Conservation (phyloP, 2,329 filamentous ascomycete species). For the Beauveria brongniartii region DNA sequence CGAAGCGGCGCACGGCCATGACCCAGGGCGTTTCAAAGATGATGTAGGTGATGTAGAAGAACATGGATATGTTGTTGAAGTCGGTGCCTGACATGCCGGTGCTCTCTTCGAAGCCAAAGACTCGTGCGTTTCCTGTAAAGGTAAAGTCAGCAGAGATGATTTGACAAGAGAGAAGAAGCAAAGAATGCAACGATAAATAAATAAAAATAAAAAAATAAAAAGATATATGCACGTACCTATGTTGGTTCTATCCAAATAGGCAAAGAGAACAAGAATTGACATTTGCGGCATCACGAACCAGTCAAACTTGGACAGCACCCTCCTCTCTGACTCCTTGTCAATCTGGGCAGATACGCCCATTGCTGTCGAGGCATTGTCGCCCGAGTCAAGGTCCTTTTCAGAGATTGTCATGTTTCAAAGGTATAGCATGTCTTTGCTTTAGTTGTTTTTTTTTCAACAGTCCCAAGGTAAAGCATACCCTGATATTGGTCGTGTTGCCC, state of each 20-base stretch:
- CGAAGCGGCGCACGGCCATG: slow-evolving; percentile 24
- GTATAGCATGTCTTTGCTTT: background rate
- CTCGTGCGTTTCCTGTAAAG: slow-evolving; percentile 24
- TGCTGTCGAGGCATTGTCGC: slow-evolving; percentile 2
- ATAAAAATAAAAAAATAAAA: too few relatives aligned
- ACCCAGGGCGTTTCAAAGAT: slow-evolving; percentile 24
- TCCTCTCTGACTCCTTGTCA: background rate
- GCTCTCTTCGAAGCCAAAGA: slow-evolving; percentile 25
- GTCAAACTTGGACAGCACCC: slow-evolving; percentile 20
- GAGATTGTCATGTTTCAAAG: background rate
- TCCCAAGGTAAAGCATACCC: background rate
- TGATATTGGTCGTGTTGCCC: background rate
- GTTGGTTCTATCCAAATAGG: slow-evolving; percentile 21
- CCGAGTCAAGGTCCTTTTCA: slow-evolving; percentile 5
- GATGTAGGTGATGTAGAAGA: slow-evolving; percentile 26
- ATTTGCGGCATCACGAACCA: slow-evolving; percentile 21
- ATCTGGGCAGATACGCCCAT: background rate
- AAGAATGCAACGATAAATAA: too few relatives aligned
- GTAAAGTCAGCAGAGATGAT: background rate
- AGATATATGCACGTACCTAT: slow-evolving; percentile 11
- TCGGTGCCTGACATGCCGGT: slow-evolving; percentile 22
- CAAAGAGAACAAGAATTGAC: slow-evolving; percentile 18
- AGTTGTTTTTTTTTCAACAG: background rate
- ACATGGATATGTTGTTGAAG: slow-evolving; percentile 24
- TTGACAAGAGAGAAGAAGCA: background rate